Evolutionary conservation across 768 basidiomycete species (phyloP), one percentile per base, ranked within the genome.

Genomic region (Phylloporus sp.): DNA sequence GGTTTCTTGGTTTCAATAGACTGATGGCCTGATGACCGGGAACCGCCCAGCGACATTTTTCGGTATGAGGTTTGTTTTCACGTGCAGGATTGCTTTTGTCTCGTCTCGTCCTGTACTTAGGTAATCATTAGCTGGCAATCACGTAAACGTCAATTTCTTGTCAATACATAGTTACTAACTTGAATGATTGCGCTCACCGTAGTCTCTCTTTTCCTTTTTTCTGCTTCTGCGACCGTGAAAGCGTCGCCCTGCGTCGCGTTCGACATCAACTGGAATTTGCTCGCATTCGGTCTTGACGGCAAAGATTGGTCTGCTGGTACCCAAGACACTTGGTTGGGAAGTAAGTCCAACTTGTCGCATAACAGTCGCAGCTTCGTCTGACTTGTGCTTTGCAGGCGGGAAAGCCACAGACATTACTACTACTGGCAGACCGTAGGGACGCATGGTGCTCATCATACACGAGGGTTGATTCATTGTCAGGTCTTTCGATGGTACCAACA

Each of bases 291-390:
- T 44, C 78, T 90, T 50, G 79, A 83, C 46, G 84, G 81, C 48
- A 84, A 87, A 59, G 93, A 96, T 66, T 93, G 86, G 71, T 81
- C 79, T 55, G 82, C 87, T 40, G 89, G 91, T 11, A 69, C 79
- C 4, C 79, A 82, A 57, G 73, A 76, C 56, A 72, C 76, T 5
- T 96, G 90, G 90, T 62, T 71, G 52, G 71, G 75, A 71, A 70
- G 72, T 78, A 54, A 48, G 68, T n/a, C 14, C 17, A n/a, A 28
- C 57, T 21, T 37, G 36, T 29, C 33, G n/a, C n/a, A n/a, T n/a
- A 7, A 28, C 17, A n/a, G 0, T 42, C 31, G n/a, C n/a, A n/a
- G n/a, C 22, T 15, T 9, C 34, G 35, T 28, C 39, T 55, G 31
- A 50, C 15, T 29, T 31, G 31, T 41, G 34, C 44, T 43, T 46